Evolutionary conservation across 257 asterid genomes (phyloP).

Genomic region (Solanum arcanum): DNA sequence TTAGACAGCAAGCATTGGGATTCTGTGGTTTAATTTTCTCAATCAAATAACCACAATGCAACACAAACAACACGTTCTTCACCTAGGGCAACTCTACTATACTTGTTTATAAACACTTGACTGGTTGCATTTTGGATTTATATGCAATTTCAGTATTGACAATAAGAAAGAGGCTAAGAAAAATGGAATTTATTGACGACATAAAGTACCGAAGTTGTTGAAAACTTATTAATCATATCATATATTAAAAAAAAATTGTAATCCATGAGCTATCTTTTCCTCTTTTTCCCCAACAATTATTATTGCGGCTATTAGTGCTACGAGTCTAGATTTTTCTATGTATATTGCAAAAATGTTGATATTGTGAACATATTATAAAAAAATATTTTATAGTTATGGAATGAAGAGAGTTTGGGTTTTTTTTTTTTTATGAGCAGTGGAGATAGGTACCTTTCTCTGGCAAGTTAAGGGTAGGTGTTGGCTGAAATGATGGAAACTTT

Average conservation of each 20-base stretch:
- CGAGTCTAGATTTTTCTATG: not conserved
- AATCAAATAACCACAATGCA: not conserved
- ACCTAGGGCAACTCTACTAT: not conserved
- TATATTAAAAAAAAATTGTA: not conserved
- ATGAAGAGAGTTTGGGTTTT: not conserved
- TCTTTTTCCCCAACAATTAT: not conserved
- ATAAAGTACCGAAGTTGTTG: not conserved
- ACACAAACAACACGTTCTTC: not conserved
- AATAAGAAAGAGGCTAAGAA: not conserved
- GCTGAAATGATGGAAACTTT: conserved; percentile 11
- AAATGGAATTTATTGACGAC: conserved; percentile 1
- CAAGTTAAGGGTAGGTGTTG: not conserved
- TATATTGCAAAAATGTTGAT: not conserved
- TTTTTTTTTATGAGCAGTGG: not conserved
- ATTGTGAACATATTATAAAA: not conserved
- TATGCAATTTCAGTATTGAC: not conserved
- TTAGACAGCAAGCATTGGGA: conserved; percentile 63
- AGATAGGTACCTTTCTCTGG: not conserved
- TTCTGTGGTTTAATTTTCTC: conserved; percentile 25
- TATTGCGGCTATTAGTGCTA: not conserved
- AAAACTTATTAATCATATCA: not conserved
- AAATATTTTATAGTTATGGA: not conserved
- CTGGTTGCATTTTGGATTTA: conserved; percentile 24
- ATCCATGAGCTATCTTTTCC: not conserved
- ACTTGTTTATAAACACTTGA: conserved; percentile 3